Conservation (phyloP, 805 yeast species). For the Wickerhamiella alocasiicola region DNA sequence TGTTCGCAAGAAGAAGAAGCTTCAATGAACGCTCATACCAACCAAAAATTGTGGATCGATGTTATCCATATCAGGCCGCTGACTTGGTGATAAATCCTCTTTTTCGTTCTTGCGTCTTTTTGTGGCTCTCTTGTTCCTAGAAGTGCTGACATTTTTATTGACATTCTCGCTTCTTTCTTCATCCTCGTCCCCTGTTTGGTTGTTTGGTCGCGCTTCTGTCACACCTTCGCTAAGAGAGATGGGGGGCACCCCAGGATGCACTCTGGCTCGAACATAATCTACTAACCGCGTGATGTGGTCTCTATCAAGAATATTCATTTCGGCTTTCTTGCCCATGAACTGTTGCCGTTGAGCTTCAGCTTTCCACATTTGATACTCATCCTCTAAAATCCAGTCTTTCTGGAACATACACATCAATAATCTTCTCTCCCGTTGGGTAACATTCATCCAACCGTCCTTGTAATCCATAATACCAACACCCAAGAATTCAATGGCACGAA, state of each 20-base stretch:
- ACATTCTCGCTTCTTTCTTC: too few species aligned
- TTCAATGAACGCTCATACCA: too few species aligned
- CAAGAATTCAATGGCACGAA: conserved; percentile 22
- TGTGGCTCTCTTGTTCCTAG: too few species aligned
- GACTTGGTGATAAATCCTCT: too few species aligned
- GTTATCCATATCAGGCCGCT: too few species aligned
- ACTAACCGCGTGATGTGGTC: conserved; percentile 15
- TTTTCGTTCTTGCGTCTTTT: too few species aligned
- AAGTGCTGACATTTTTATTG: too few species aligned
- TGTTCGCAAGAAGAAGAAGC: conserved; percentile 10
- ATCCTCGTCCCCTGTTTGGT: too few species aligned
- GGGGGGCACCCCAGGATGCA: too few species aligned
- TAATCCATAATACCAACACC: conserved; percentile 36
- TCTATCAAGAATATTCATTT: conserved; percentile 38
- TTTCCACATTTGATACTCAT: conserved; percentile 21
- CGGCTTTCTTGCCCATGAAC: conserved; percentile 41
- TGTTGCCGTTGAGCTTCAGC: conserved; percentile 45
- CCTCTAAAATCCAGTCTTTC: conserved; percentile 21
- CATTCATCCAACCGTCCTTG: conserved; percentile 23
- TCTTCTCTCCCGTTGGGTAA: conserved; percentile 25
- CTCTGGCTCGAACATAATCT: conserved; percentile 15
- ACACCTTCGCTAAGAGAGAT: too few species aligned
- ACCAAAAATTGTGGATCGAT: too few species aligned
- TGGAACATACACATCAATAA: conserved; percentile 25
- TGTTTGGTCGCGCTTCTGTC: too few species aligned